Conservation (phyloP, 768 basidiomycete genomes). For the Kwoniella newhampshirensis region DNA sequence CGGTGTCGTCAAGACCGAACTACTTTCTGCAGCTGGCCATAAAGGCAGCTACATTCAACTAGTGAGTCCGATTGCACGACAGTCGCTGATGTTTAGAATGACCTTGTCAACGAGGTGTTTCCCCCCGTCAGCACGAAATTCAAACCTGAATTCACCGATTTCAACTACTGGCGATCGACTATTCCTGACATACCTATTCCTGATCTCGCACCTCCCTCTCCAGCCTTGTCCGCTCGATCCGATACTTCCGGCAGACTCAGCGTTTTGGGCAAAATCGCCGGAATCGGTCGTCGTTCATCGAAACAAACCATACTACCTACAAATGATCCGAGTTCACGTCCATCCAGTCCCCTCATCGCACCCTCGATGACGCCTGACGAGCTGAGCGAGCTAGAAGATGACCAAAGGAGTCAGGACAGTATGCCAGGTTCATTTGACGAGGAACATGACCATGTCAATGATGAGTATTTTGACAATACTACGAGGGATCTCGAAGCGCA, state of each 20-base stretch:
- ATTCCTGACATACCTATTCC: conserved; percentile 67
- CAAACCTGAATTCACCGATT: conserved; percentile 87
- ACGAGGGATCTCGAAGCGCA: conserved; percentile 20
- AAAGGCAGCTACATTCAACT: conserved; percentile 98
- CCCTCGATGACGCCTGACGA: conserved; percentile 63
- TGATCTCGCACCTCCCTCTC: conserved; percentile 72
- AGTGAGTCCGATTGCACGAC: conserved; percentile 49
- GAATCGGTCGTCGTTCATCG: conserved; percentile 48
- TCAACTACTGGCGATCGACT: conserved; percentile 90
- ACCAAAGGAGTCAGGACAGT: conserved; percentile 64
- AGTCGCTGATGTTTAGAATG: conserved; percentile 58
- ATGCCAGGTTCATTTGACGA: conserved; percentile 77
- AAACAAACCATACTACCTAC: conserved; percentile 41
- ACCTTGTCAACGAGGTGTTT: conserved; percentile 99
- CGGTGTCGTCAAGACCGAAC: conserved; percentile 94
- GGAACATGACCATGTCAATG: conserved; percentile 8
- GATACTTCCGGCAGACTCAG: conserved; percentile 60
- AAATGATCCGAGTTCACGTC: conserved; percentile 54
- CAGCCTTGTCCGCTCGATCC: conserved; percentile 88
- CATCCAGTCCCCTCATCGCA: conserved; percentile 68
- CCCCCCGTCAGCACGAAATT: conserved; percentile 88
- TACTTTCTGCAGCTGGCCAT: conserved; percentile 93
- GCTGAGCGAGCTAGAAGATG: conserved; percentile 45
- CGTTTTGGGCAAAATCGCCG: conserved; percentile 52
- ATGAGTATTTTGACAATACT: conserved; percentile 59